phyloP scores from a whole-genome alignment of 331 rosid species.

The Telfairia occidentalis region DNA sequence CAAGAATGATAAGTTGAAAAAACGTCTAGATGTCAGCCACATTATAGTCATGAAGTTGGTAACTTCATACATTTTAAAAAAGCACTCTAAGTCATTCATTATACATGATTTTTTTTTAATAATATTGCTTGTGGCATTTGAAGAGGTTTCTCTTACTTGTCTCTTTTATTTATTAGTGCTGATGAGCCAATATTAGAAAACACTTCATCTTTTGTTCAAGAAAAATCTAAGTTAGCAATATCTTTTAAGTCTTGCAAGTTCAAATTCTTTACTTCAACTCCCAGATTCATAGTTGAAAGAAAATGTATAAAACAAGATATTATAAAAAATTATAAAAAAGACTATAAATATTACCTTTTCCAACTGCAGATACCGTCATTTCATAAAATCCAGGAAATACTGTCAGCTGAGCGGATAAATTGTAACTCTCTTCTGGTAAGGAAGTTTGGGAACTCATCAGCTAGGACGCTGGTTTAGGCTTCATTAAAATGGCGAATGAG shows the following conservation, averaged over 20 bases:
- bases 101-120: background rate
- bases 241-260: slow-evolving; percentile 7
- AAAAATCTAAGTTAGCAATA: background rate
- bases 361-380: background rate
- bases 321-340: background rate
- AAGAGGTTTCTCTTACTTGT: background rate
- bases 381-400: background rate
- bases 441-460: background rate
- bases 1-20: background rate
- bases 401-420: background rate
- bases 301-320: background rate
- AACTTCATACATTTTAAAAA: background rate
- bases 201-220: slow-evolving; percentile 9
- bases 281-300: background rate
- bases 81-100: background rate
- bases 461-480: background rate
- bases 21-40: background rate
- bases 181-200: background rate
- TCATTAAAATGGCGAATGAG: background rate
- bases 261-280: slow-evolving; percentile 6
- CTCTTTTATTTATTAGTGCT: background rate
- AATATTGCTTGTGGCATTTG: slow-evolving; percentile 6
- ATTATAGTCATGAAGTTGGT: background rate
- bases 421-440: background rate
- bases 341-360: background rate